Evolutionary conservation across 257 asterid genomes (phyloP).

Genomic region (Solanum phureja): DNA sequence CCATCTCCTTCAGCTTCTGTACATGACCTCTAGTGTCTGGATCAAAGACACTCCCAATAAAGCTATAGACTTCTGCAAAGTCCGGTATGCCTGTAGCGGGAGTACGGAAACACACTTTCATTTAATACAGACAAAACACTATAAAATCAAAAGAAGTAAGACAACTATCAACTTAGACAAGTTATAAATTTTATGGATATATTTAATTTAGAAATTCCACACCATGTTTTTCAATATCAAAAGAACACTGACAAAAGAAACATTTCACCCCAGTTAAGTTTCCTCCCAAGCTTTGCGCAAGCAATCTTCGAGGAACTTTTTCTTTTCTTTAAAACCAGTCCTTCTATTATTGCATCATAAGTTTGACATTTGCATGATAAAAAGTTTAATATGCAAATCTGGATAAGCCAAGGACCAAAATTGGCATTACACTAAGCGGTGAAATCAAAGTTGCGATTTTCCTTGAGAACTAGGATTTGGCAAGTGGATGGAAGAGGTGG

Average conservation of each 20-base stretch:
- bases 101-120: background rate
- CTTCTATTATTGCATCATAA: background rate
- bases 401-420: background rate
- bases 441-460: background rate
- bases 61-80: conserved; percentile 90
- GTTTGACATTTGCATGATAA: background rate
- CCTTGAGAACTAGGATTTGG: background rate
- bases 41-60: conserved; percentile 92
- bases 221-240: background rate
- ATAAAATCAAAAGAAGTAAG: background rate
- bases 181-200: background rate
- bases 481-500: background rate
- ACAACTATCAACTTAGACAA: background rate
- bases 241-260: background rate
- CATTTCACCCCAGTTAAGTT: background rate
- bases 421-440: background rate
- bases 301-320: background rate
- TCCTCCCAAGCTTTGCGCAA: background rate
- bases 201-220: background rate
- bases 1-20: conserved; percentile 96
- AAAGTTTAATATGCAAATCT: background rate
- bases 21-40: conserved; percentile 65
- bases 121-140: background rate
- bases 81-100: conserved; percentile 61
- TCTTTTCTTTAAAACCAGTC: background rate